Evolutionary conservation across 2,329 filamentous ascomycete species (phyloP), one percentile per base, ranked within the genome.

Genomic region (Fusarium sp.): DNA sequence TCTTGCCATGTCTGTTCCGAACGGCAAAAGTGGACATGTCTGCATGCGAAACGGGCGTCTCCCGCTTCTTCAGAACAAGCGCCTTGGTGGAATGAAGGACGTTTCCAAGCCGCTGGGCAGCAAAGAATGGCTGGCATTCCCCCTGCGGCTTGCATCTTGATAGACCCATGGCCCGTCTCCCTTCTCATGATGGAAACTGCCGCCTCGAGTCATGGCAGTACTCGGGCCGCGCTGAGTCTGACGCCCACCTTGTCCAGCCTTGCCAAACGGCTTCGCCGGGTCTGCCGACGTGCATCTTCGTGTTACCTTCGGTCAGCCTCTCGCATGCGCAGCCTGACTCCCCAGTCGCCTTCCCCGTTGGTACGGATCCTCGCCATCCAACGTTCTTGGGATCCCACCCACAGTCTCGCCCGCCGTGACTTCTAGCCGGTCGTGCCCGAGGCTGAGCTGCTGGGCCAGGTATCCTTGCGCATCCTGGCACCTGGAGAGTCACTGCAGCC

Each of bases 401-500:
- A 65, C 52, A 68, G 64, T 39, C 31, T 50, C 52, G 57, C 41
- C 56, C 61, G 43, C 67, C 65, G 54, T 70, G 57, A 52, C 61
- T 64, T 69, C 64, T 52, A 52, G 39, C 68, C 64, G 72, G 62
- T 54, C 67, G 67, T 67, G 66, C 61, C 68, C 73, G 67, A 69
- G 57, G 66, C 64, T 64, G 69, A 65, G 61, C 39, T 60, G 67
- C 64, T 74, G 66, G 73, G 61, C 67, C 64, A 45, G 68, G 45
- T 56, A 78, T 64, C 69, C 76, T 75, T 76, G 75, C 64, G 31
- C 66, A 77, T 76, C 71, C 72, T 67, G 39, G 76, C 63, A 76
- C 67, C 62, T 64, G 64, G 67, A 73, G 56, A 72, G 67, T 66
- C 68, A 64, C 66, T 77, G 69, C 74, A 69, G 71, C 74, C 68